Base-by-base conservation (phyloP, 805 yeast genomes). In the Teunomyces gatunensis region DNA sequence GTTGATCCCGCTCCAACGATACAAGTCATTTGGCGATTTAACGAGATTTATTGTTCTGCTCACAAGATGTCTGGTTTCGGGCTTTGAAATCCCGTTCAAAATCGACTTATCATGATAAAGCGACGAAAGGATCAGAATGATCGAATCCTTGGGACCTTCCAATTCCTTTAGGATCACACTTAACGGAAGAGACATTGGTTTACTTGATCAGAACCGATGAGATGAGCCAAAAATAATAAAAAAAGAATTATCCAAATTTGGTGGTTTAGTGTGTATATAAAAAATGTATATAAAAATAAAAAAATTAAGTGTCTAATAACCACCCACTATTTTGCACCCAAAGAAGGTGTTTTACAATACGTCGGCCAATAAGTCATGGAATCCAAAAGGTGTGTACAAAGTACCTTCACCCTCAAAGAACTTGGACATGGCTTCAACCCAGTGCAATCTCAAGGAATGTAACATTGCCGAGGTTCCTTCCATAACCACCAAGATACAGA, bases 391-490 rank as follows among this genome's bases (percentile, higher is more conserved):
- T 50, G 77, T 78, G 59, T 83, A 85, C 7, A 81, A 78, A 42
- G 76, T 68, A 53, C 91, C 91, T 59, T 85, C 89, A 60, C 91
- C 91, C 59, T 82, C 85, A 54, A 85, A 85, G 61, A 82, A 85
- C 64, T 85, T 85, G 39, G 88, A 82, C 91, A 85, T 85, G 32
- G 88, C 80, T 60, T 85, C 91, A 46, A 85, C 90, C 91, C 91
- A 85, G 60, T 85, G 91, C 56, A 85, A 71, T 68, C 91, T 78
- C 58, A 85, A 74, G 12, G 87, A 79, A 63, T 85, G 91, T 58
- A 85, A 71, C 91, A 85, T 85, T 17, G 90, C 90, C n/a, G 89
- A 83, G 0, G 90, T 85, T 47, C 91, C 91, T 67, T 85, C 91
- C 91, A 85, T 85, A 42, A 83, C 72, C 42, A 85, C 90, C 60